Base-by-base conservation (phyloP, 768 basidiomycete genomes). In the Cubamyces sp. region DNA sequence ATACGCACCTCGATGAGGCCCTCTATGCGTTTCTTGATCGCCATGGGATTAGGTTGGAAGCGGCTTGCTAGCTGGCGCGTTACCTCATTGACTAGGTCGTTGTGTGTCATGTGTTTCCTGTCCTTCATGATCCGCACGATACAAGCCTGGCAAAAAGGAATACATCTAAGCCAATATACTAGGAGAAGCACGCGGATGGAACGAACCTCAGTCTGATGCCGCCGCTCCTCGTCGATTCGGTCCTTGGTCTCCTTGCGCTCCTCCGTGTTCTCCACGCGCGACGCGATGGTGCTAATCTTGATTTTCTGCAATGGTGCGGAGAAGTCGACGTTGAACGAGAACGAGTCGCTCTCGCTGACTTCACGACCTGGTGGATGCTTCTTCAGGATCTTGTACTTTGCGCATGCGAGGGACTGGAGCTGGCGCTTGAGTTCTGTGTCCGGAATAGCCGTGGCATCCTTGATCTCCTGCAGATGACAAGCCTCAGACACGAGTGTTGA, bases 121-220 rank as follows among this genome's bases (percentile, higher is more conserved):
- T 94, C 89, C 77, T 98, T 98, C 96, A 99, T 98, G 28, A 98
- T 87, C 34, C 97, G 88, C 25, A 99, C 97, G 64, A 98, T 90
- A 70, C 94, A 98, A 1, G 97, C 97, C 96, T 99, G 64, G n/a
- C 47, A 52, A 21, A 37, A 30, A 8, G 3, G 25, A 18, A 21
- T 23, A 42, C 45, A 16, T n/a, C 66, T 42, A 23, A 14, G 30
- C 28, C 48, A 12, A 21, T 15, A 25, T 5, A 23, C 41, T 8
- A 18, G 15, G 14, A 34, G 1, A 45, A 9, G 43, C 23, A 19
- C 3, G 4, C 15, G 6, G 11, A 9, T 12, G 14, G 28, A 9
- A 75, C 84, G 55, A 63, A 94, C 96, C 79, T 98, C 96, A 47
- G 87, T 91, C 75, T 96, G 88, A 75, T 94, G 87, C 64, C 82